phyloP scores from a whole-genome alignment of 2,329 filamentous ascomycete species.

The Arthrobotrys conoides region DNA sequence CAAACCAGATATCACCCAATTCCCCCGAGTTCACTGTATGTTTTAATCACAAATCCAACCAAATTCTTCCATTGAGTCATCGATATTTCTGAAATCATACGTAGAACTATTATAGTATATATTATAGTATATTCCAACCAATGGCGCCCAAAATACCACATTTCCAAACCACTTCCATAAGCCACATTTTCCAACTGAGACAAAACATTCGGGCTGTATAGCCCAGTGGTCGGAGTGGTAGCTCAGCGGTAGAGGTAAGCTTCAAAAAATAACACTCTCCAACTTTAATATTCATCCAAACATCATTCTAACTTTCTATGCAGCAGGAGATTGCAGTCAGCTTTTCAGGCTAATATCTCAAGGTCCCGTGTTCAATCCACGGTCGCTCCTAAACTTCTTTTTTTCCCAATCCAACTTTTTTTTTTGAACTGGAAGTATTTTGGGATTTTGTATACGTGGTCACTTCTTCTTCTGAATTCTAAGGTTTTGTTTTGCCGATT shows the following conservation, averaged over 20 bases:
- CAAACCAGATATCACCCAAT: no score
- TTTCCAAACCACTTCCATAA: not conserved
- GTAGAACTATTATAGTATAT: no score
- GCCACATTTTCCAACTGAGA: not conserved
- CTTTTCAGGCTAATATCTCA: conserved; percentile 17
- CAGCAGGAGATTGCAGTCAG: conserved; percentile 38
- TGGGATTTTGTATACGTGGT: not conserved
- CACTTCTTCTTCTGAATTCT: no score
- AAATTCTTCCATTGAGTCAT: no score
- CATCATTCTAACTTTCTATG: conserved; percentile 16
- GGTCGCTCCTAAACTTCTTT: conserved; percentile 8
- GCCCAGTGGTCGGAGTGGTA: conserved; percentile 24
- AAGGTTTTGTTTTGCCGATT: not conserved
- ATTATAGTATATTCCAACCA: no score
- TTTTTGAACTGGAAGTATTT: not conserved
- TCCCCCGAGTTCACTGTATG: no score
- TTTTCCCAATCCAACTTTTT: no score
- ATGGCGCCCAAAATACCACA: not conserved
- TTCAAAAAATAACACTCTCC: not conserved
- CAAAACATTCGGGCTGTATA: conserved; percentile 1
- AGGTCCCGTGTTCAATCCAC: conserved; percentile 26
- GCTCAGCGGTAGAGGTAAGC: conserved; percentile 20
- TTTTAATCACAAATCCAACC: no score
- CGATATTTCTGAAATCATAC: no score
- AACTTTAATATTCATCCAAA: not conserved